phyloP scores from a whole-genome alignment of 805 yeast species.

The Teunomyces lycoperdinae region DNA sequence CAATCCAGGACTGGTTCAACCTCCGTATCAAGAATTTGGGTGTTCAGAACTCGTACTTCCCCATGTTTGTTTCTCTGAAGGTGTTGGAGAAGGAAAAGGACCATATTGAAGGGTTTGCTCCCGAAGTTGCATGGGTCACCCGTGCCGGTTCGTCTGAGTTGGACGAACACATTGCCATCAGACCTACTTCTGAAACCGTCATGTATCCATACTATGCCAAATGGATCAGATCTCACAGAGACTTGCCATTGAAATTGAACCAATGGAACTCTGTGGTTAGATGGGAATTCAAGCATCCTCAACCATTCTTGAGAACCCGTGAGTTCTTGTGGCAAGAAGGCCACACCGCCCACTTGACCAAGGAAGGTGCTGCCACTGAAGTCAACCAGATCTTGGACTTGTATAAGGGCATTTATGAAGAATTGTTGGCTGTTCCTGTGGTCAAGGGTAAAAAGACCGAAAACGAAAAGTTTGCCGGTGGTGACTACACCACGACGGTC shows the following conservation, averaged over 20 bases:
- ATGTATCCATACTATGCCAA: constrained; percentile 99
- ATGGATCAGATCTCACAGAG: constrained; percentile 98
- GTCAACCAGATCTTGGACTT: constrained; percentile 82
- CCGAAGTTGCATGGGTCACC: constrained; percentile 99
- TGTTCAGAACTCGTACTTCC: constrained; percentile 94
- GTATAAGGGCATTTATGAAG: constrained; percentile 83
- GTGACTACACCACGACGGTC: constrained; percentile 88
- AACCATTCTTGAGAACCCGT: constrained; percentile 97
- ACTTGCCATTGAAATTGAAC: constrained; percentile 90
- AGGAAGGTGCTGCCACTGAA: constrained; percentile 77
- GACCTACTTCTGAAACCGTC: constrained; percentile 99
- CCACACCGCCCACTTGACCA: constrained; percentile 92
- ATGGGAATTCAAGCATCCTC: constrained; percentile 99
- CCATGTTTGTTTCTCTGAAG: constrained; percentile 92
- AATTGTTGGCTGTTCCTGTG: constrained; percentile 95
- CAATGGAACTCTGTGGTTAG: constrained; percentile 99
- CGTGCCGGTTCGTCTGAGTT: constrained; percentile 90
- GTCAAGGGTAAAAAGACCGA: constrained; percentile 93
- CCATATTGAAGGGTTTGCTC: constrained; percentile 98
- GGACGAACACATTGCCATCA: constrained; percentile 97
- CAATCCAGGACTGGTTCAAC: constrained; percentile 86
- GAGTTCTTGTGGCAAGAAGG: constrained; percentile 99
- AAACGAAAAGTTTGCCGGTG: constrained; percentile 98
- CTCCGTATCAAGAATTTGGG: constrained; percentile 78
- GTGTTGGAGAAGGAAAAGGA: constrained; percentile 97